Percentiles rank a stretch among this genome's conserved stretches.
phyloP scores from a whole-genome alignment of 768 basidiomycete species.

The Podaxis sp. region DNA sequence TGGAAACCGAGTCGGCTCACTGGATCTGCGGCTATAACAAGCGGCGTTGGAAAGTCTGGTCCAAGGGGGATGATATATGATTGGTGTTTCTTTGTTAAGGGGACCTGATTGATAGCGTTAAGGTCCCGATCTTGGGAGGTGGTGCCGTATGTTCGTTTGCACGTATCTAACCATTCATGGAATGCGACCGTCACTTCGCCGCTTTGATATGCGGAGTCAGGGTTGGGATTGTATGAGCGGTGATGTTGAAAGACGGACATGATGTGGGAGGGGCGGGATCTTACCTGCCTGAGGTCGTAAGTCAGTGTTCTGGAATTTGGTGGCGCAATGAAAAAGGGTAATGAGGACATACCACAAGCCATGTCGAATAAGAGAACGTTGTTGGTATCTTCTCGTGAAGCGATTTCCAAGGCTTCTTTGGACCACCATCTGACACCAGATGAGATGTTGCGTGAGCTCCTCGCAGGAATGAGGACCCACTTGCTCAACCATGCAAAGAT shows the following conservation, averaged over 20 bases:
- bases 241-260: neutral
- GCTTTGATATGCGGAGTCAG: slow-evolving; percentile 29
- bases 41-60: slow-evolving; percentile 32
- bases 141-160: slow-evolving; percentile 23
- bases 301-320: slow-evolving; percentile 3
- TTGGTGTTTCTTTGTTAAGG: slow-evolving; percentile 21
- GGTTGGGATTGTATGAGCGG: neutral
- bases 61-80: slow-evolving; percentile 32
- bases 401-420: slow-evolving; percentile 26
- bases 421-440: slow-evolving; percentile 34
- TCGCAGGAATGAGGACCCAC: slow-evolving; percentile 25
- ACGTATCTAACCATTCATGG: slow-evolving; percentile 58
- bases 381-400: slow-evolving; percentile 15
- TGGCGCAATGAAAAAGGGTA: slow-evolving; percentile 19
- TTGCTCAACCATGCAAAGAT: slow-evolving; percentile 53
- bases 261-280: neutral
- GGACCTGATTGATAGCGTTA: neutral
- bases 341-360: slow-evolving; percentile 45
- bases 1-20: slow-evolving; percentile 32
- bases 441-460: neutral
- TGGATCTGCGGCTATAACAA: slow-evolving; percentile 49
- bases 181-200: slow-evolving; percentile 64
- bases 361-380: slow-evolving; percentile 54
- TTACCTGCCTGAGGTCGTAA: slow-evolving; percentile 29
- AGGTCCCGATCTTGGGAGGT: slow-evolving; percentile 14